These are phyloP conservation scores for Orbilia blumenaviensis DNA, from an alignment of 2,329 filamentous ascomycete genomes.

Conservation along the genomic window DNA sequence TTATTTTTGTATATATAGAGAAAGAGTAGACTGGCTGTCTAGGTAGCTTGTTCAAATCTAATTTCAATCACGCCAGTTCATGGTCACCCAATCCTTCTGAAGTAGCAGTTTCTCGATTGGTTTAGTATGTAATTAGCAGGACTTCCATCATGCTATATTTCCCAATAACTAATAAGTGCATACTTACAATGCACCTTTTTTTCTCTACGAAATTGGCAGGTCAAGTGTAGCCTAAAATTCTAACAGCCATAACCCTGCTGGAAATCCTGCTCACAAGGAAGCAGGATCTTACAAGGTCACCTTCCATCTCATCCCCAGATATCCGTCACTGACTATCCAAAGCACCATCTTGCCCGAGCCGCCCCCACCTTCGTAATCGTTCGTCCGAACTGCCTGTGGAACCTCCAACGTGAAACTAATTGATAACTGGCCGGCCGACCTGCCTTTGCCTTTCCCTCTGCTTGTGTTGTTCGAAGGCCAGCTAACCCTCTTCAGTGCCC, in stretches of 20 bases:
- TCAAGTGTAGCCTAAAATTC: slow-evolving; percentile 13
- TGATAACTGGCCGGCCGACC: slow-evolving; percentile 66
- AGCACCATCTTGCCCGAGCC: slow-evolving; percentile 74
- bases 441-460: slow-evolving; percentile 55
- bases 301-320: slow-evolving; percentile 77
- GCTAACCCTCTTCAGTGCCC: slow-evolving; percentile 84
- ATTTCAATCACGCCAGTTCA: slow-evolving; percentile 21
- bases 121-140: not conserved
- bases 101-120: not conserved
- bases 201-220: not conserved
- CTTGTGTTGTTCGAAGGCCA: slow-evolving; percentile 67
- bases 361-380: slow-evolving; percentile 57
- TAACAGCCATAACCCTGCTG: slow-evolving; percentile 6
- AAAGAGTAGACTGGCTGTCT: slow-evolving; percentile 28
- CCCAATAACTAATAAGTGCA: not conserved
- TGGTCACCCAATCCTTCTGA: not conserved
- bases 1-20: slow-evolving; percentile 41
- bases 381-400: slow-evolving; percentile 63
- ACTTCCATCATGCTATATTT: not conserved
- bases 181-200: not conserved
- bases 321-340: slow-evolving; percentile 83
- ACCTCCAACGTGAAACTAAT: slow-evolving; percentile 43
- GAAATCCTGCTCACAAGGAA: not conserved
- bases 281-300: slow-evolving; percentile 58
- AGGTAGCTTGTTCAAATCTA: slow-evolving; percentile 18